A percentile compares a stretch with the other conserved stretches of the same genome.
These are phyloP conservation scores for Oidiodendron maius DNA, from an alignment of 495 filamentous ascomycete species.

Conservation along the genomic window DNA sequence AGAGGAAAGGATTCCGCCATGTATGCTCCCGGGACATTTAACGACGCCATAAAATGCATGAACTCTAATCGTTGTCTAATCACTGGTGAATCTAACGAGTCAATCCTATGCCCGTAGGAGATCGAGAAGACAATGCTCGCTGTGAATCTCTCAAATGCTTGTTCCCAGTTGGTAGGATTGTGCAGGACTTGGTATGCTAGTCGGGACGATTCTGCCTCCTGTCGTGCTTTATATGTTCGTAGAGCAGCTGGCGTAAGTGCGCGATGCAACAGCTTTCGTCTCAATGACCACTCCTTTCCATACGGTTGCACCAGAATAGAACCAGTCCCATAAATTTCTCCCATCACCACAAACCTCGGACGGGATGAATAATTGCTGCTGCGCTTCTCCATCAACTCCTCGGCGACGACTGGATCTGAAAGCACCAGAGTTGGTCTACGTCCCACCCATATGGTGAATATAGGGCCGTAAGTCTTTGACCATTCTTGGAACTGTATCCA, in stretches of 20 bases:
- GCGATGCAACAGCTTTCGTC: slow-evolving; percentile 34
- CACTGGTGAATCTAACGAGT: slow-evolving; percentile 43
- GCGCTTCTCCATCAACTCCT: slow-evolving; percentile 48
- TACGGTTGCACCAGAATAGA: slow-evolving; percentile 46
- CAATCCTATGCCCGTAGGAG: slow-evolving; percentile 46
- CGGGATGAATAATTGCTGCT: slow-evolving; percentile 47
- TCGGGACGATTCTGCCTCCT: slow-evolving; percentile 38
- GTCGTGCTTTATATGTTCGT: slow-evolving; percentile 38
- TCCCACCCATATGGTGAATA: slow-evolving; percentile 59
- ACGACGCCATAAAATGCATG: slow-evolving; percentile 51
- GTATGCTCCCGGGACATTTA: slow-evolving; percentile 56
- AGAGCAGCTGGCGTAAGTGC: slow-evolving; percentile 39
- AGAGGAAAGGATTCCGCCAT: slow-evolving; percentile 51
- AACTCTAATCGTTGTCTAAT: slow-evolving; percentile 48
- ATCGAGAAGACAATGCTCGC: slow-evolving; percentile 46
- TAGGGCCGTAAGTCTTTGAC: slow-evolving; percentile 46
- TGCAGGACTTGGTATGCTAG: slow-evolving; percentile 30
- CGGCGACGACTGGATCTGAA: slow-evolving; percentile 56
- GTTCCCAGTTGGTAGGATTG: slow-evolving; percentile 32
- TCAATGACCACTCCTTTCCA: slow-evolving; percentile 36
- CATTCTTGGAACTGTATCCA: slow-evolving; percentile 58
- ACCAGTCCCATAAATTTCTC: slow-evolving; percentile 41
- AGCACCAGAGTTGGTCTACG: slow-evolving; percentile 57
- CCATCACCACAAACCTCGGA: slow-evolving; percentile 50
- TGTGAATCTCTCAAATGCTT: slow-evolving; percentile 41